phyloP scores from a whole-genome alignment of 169 alveolate genomes.

The Plasmodium sp. region DNA sequence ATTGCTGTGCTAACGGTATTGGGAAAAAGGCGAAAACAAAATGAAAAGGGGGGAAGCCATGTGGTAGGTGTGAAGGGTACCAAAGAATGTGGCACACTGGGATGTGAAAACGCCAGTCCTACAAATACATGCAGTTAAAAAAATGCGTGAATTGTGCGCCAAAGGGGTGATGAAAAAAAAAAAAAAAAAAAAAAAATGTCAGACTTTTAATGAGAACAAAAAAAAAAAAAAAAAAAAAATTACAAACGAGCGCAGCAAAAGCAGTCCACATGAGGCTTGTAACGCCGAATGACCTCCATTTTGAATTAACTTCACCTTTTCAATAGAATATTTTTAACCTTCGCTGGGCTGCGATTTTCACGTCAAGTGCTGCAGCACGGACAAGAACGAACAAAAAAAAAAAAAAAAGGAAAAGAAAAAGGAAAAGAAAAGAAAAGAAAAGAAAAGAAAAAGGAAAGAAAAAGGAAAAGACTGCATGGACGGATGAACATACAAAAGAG shows the following conservation, averaged over 20 bases:
- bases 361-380: conserved; percentile 17
- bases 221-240: conserved; percentile 34
- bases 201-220: background rate
- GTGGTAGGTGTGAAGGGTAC: background rate
- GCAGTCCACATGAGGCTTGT: conserved; percentile 12
- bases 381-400: conserved; percentile 1
- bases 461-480: background rate
- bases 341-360: background rate
- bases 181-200: conserved; percentile 9
- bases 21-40: conserved; percentile 20
- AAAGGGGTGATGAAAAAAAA: conserved; percentile 6
- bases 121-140: conserved; percentile 57
- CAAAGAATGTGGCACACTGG: background rate
- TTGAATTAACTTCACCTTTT: conserved; percentile 36
- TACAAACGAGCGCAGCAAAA: conserved; percentile 4
- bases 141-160: conserved; percentile 16
- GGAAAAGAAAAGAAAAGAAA: conserved; percentile 9
- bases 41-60: background rate
- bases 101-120: background rate
- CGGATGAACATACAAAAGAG: conserved; percentile 6
- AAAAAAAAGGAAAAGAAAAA: conserved; percentile 1
- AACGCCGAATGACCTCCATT: background rate
- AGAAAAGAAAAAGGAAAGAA: background rate
- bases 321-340: conserved; percentile 17
- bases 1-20: background rate